phyloP scores from a whole-genome alignment of 805 yeast species.

The Ogataea saltuana region DNA sequence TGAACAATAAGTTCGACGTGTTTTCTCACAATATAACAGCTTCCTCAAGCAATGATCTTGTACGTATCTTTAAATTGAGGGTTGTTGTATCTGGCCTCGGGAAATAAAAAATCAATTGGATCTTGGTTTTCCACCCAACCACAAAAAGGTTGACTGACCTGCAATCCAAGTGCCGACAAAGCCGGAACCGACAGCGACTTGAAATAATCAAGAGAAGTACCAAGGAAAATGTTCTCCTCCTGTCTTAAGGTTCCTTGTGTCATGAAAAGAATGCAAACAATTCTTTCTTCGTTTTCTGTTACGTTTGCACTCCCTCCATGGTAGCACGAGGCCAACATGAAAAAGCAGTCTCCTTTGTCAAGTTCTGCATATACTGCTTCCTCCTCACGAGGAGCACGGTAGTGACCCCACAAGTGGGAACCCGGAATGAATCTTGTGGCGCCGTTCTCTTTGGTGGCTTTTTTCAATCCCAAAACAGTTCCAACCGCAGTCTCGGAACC shows the following conservation, averaged over 20 bases:
- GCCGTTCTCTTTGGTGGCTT: slow-evolving; percentile 32
- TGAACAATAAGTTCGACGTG: too few relatives aligned
- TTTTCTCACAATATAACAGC: background rate
- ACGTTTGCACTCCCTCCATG: slow-evolving; percentile 30
- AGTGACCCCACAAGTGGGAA: slow-evolving; percentile 33
- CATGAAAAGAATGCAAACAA: slow-evolving; percentile 21
- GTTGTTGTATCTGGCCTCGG: background rate
- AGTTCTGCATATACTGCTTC: slow-evolving; percentile 25
- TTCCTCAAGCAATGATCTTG: background rate
- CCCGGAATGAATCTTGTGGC: slow-evolving; percentile 36
- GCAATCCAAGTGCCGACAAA: slow-evolving; percentile 14
- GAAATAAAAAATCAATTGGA: slow-evolving; percentile 3
- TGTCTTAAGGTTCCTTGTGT: slow-evolving; percentile 26
- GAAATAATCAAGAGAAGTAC: slow-evolving; percentile 15
- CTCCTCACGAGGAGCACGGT: slow-evolving; percentile 21
- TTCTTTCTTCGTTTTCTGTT: slow-evolving; percentile 26
- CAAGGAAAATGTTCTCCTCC: slow-evolving; percentile 29
- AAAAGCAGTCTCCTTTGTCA: slow-evolving; percentile 29
- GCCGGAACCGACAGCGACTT: slow-evolving; percentile 12
- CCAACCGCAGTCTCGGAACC: slow-evolving; percentile 28
- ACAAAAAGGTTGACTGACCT: slow-evolving; percentile 12
- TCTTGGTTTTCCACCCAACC: slow-evolving; percentile 6
- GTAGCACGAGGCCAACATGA: slow-evolving; percentile 27
- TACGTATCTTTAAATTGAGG: slow-evolving; percentile 4
- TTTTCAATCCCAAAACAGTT: slow-evolving; percentile 27